A percentile compares a stretch with the other conserved stretches of the same genome.
These are phyloP conservation scores for Solanum pennellii DNA, from an alignment of 257 asterid genomes.

Conservation along the genomic window DNA sequence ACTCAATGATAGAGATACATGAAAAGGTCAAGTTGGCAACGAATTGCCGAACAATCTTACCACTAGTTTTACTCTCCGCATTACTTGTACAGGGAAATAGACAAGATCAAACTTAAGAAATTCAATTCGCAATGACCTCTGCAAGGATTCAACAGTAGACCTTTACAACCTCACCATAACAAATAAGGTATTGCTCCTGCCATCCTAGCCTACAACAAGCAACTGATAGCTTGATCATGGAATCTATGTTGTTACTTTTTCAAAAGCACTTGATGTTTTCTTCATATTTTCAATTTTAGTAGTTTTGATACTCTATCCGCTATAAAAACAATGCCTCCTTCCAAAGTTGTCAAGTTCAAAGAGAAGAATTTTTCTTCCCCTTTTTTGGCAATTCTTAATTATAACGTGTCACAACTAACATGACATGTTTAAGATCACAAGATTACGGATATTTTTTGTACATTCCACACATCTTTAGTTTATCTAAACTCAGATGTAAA, in stretches of 20 bases:
- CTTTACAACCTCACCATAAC: neutral
- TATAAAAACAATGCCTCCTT: too few species aligned
- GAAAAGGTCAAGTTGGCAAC: neutral
- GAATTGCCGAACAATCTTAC: constrained; percentile 22
- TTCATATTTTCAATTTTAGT: too few species aligned
- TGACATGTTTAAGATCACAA: neutral
- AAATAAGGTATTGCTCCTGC: constrained; percentile 59
- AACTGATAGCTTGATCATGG: constrained; percentile 22
- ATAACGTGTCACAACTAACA: neutral
- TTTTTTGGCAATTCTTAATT: too few species aligned
- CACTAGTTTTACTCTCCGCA: constrained; percentile 61
- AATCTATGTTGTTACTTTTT: too few species aligned
- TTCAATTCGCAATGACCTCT: neutral
- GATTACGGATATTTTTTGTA: neutral
- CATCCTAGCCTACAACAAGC: constrained; percentile 95
- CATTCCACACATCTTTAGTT: too few species aligned
- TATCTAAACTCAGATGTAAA: too few species aligned
- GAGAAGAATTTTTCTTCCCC: too few species aligned
- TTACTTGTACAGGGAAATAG: neutral
- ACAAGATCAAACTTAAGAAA: neutral
- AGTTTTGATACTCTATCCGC: too few species aligned
- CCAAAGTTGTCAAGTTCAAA: too few species aligned
- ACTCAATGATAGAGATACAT: neutral
- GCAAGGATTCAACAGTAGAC: too few species aligned
- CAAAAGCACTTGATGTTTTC: too few species aligned